Evolutionary conservation across 352 stramenopile genomes (phyloP).

Genomic region (Phytophthora pinifolia): DNA sequence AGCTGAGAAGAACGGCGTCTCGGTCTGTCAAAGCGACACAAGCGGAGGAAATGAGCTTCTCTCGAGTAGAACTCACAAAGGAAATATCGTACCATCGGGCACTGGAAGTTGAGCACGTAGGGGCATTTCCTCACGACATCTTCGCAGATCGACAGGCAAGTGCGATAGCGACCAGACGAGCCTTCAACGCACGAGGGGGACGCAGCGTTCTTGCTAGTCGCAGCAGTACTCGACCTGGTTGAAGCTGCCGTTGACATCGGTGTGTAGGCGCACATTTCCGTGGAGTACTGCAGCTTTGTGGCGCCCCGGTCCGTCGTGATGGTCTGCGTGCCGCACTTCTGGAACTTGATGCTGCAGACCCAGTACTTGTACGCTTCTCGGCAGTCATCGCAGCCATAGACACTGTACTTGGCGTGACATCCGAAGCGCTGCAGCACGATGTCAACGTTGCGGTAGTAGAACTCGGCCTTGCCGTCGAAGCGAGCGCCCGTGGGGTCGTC

Average conservation of each 20-base stretch:
- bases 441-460: constrained; percentile 83
- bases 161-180: constrained; percentile 46
- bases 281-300: constrained; percentile 17
- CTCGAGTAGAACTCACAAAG: too few species aligned
- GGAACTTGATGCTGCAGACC: constrained; percentile 86
- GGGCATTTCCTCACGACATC: constrained; percentile 84
- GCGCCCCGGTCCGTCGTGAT: constrained; percentile 16
- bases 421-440: constrained; percentile 82
- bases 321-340: constrained; percentile 51
- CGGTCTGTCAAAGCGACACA: constrained; percentile 36
- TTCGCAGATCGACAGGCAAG: constrained; percentile 82
- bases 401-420: constrained; percentile 75
- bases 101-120: constrained; percentile 87
- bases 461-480: constrained; percentile 63
- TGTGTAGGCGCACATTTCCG: constrained; percentile 34
- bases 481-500: constrained; percentile 44
- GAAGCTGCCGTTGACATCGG: constrained; percentile 8
- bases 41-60: background rate
- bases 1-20: constrained; percentile 73
- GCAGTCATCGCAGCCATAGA: constrained; percentile 84
- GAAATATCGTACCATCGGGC: constrained; percentile 70
- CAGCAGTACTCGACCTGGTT: constrained; percentile 5
- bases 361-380: constrained; percentile 90
- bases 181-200: constrained; percentile 49
- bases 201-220: constrained; percentile 7